Evolutionary conservation across 2,329 filamentous ascomycete genomes (phyloP), one percentile per base, ranked within the genome.

Genomic region (Cladosporium sp.): DNA sequence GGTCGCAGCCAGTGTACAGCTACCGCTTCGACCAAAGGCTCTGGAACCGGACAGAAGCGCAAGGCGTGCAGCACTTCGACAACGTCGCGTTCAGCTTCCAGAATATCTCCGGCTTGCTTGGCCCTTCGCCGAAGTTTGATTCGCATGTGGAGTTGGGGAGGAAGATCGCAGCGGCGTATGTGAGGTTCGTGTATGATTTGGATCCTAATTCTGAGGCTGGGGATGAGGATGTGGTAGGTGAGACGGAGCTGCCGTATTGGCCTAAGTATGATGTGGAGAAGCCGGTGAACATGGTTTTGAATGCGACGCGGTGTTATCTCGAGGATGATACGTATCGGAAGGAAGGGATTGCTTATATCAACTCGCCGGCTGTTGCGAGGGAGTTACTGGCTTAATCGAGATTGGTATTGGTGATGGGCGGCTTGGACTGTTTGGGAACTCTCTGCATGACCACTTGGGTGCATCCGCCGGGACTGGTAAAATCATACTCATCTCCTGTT

Each of bases 31-130:
- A 78, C 56, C 74, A 74, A 50, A 63, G 66, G n/a, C 62, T 68
- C 18, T 76, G 72, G 65, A 69, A 72, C 53, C 66, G 69, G 6
- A 56, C 59, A 2, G 65, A 66, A 12, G 68, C 70, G 53, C 67
- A 68, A 7, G 74, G 73, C 2, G 68, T 73, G 15, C 69, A 69
- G 50, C 76, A 79, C 54, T 77, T 77, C 47, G 68, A 69, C 56
- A 77, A 78, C 43, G 75, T 76, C 1, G 73, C 73, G 2, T 78
- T 74, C 58, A 73, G 69, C 54, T 78, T 79, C 59, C 73, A 78
- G 58, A 78, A 78, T 50, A 75, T 77, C 40, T 70, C 68, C 1
- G 75, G 75, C 0, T 53, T 71, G 19, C 61, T 78, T n/a, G 74
- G 74, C 0, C 70, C 74, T 0, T 67, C 73, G 18, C 74, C 74